phyloP scores from a whole-genome alignment of 345 rosid genomes.

The Arabidopsis suecica region DNA sequence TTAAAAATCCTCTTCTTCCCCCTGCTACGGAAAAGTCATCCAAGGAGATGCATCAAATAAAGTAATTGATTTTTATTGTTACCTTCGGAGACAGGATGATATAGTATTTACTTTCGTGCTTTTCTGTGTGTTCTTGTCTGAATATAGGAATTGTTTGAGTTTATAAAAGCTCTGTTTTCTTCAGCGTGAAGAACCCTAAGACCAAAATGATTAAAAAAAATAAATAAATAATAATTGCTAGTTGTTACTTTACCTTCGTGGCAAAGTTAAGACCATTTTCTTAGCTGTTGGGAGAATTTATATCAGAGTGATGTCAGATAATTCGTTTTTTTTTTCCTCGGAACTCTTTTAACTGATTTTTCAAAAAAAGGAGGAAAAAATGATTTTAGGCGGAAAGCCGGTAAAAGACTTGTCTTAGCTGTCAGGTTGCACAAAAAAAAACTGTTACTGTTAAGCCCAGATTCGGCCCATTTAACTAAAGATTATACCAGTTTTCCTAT shows the following conservation, averaged over 20 bases:
- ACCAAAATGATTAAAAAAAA: not conserved
- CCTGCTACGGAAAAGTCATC: not conserved
- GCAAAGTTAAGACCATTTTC: constrained; percentile 6
- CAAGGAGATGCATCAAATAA: not conserved
- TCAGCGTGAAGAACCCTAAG: constrained; percentile 25
- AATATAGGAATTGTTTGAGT: not conserved
- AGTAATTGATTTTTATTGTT: not conserved
- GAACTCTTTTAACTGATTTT: too few species aligned
- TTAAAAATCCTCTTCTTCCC: not conserved
- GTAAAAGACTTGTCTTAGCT: too few species aligned
- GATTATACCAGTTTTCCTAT: too few species aligned
- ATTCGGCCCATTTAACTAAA: too few species aligned
- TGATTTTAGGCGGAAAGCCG: too few species aligned
- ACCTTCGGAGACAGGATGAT: constrained; percentile 19
- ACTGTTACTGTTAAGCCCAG: too few species aligned
- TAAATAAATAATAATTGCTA: not conserved
- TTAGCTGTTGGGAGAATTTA: not conserved
- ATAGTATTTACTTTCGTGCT: not conserved
- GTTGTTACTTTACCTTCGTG: constrained; percentile 14
- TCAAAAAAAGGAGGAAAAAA: too few species aligned
- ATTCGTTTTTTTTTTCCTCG: too few species aligned
- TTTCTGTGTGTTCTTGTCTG: constrained; percentile 11
- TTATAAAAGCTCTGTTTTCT: constrained; percentile 3
- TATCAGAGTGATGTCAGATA: not conserved
- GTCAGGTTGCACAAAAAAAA: too few species aligned